Conservation (phyloP, 2,329 filamentous ascomycete species). For the Myotisia sp. region DNA sequence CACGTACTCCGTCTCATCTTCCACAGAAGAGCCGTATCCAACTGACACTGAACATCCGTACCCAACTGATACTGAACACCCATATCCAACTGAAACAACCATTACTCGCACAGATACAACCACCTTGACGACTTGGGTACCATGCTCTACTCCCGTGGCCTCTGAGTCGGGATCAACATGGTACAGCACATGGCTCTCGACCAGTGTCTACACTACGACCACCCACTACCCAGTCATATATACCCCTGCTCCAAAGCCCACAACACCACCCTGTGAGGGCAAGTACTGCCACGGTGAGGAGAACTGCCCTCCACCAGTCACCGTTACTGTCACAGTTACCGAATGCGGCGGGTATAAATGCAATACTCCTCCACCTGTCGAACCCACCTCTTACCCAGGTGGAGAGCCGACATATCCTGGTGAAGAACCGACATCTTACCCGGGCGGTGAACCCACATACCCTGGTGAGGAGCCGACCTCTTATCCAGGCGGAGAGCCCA, state of each 20-base stretch:
- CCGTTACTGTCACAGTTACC: slow-evolving; percentile 13
- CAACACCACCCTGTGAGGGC: slow-evolving; percentile 5
- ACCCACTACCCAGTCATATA: slow-evolving; percentile 18
- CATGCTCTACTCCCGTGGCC: slow-evolving; percentile 21
- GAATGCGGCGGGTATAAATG: slow-evolving; percentile 8
- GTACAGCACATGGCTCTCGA: slow-evolving; percentile 22
- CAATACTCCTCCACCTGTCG: slow-evolving; percentile 4
- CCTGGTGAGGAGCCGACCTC: too few species aligned
- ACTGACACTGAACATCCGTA: not conserved
- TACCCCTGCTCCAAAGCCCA: slow-evolving; percentile 10
- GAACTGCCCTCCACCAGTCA: slow-evolving; percentile 9
- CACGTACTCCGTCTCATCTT: not conserved
- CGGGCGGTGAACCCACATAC: too few species aligned
- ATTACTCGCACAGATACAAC: slow-evolving; percentile 16
- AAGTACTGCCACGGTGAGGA: slow-evolving; percentile 2
- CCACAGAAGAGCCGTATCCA: not conserved
- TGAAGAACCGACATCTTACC: too few species aligned
- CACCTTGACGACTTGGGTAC: slow-evolving; percentile 21
- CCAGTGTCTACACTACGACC: slow-evolving; percentile 16
- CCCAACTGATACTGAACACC: slow-evolving; percentile 6
- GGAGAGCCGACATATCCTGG: too few species aligned
- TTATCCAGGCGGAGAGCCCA: too few species aligned
- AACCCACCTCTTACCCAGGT: too few species aligned
- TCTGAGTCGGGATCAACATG: slow-evolving; percentile 18
- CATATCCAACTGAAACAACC: slow-evolving; percentile 11